phyloP scores from a whole-genome alignment of 2,329 filamentous ascomycete genomes.

The Cyclaneusma minus region DNA sequence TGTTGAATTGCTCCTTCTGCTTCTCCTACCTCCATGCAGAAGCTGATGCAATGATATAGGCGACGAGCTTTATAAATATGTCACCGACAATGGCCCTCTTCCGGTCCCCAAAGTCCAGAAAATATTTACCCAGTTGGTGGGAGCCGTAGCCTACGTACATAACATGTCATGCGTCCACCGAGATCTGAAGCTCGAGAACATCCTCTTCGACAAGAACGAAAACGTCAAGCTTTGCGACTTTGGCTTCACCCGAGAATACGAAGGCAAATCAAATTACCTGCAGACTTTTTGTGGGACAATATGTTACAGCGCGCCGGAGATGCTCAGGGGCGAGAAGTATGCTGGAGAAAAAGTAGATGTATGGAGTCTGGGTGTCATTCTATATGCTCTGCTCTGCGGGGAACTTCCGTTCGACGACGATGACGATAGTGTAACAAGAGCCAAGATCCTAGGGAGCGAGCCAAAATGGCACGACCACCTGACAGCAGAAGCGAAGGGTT shows the following conservation, averaged over 20 bases:
- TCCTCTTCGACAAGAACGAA: conserved; percentile 87
- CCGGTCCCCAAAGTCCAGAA: conserved; percentile 78
- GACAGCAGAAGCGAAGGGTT: conserved; percentile 57
- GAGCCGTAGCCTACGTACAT: conserved; percentile 90
- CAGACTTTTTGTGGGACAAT: conserved; percentile 97
- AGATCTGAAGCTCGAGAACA: conserved; percentile 92
- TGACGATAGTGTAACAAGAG: conserved; percentile 75
- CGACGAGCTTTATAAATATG: conserved; percentile 93
- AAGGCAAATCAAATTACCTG: conserved; percentile 83
- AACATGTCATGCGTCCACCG: conserved; percentile 90
- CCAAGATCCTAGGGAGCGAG: conserved; percentile 71
- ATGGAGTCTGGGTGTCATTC: conserved; percentile 76
- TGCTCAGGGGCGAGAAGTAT: conserved; percentile 97
- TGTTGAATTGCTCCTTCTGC: conserved; percentile 11
- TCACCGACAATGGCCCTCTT: conserved; percentile 73
- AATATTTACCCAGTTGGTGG: conserved; percentile 90
- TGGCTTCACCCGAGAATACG: conserved; percentile 94
- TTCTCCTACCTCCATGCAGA: conserved; percentile 6
- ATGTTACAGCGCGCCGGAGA: conserved; percentile 95
- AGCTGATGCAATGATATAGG: conserved; percentile 34
- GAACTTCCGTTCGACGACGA: conserved; percentile 95
- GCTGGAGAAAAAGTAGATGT: conserved; percentile 96
- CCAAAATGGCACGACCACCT: conserved; percentile 73
- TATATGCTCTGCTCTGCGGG: conserved; percentile 68
- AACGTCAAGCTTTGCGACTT: conserved; percentile 98